Evolutionary conservation across 202 grass and related monocot species (phyloP), one percentile per base, ranked within the genome.

Genomic region (Cymbopogon flexuosus): DNA sequence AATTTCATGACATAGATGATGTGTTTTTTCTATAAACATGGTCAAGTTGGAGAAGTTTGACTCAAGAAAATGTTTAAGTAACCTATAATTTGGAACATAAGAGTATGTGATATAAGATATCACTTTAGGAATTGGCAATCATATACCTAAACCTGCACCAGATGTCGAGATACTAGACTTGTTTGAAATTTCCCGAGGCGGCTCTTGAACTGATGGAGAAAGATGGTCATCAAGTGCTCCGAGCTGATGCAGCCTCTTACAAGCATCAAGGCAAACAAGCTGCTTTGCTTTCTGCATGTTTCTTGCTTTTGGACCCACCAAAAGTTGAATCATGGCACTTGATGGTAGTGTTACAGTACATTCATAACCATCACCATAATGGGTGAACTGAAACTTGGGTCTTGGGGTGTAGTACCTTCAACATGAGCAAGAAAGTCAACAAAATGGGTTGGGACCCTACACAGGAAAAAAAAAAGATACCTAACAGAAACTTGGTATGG

Each of bases 191-290:
- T 92, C 80, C 30, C 59, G 74, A 30, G 45, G 22, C 34, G 29
- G 15, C 24, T 87, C 86, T 66, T 87, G 84, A 72, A 78, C 46
- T 27, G 63, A 84, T 72, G 73, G 86, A 62, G 70, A 88, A 84
- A 93, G 91, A 73, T 68, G 83, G 79, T 97, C 88, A 81, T 91
- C 82, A 78, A 94, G 87, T 77, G 76, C 84, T 71, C 89, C 88
- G 37, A 89, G 64, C 65, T 86, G 65, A 87, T 97, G 89, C 41
- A 97, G 59, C 83, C 78, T 92, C 91, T 94, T 97, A 76, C 94
- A 97, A 43, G 94, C 91, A 77, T 97, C 88, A 65, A 97, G 84
- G 58, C 94, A 97, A 70, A 80, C 89, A 72, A 93, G 88, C 52
- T 85, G 90, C 52, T 94, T 97, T 72, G 94, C 88, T 49, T 76